A percentile compares a stretch with the other conserved stretches of the same genome.
Conservation (phyloP, 495 filamentous ascomycete genomes). For the Aspergillus cristatus region DNA sequence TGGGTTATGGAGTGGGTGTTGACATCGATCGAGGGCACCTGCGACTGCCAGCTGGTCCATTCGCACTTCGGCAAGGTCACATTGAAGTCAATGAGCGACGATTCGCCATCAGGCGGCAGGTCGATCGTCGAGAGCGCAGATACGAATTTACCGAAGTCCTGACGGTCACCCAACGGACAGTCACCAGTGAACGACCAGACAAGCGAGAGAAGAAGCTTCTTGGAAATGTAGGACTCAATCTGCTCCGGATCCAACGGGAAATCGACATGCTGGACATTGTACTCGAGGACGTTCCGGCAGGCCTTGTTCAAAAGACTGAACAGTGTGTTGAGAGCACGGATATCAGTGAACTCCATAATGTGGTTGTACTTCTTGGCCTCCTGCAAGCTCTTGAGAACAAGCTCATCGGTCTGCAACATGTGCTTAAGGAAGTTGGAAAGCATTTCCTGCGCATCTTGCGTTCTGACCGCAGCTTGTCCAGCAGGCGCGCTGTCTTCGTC, state of each 20-base stretch:
- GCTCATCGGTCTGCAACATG: slow-evolving; percentile 64
- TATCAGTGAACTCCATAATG: slow-evolving; percentile 95
- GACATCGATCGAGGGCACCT: slow-evolving; percentile 89
- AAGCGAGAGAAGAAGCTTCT: slow-evolving; percentile 82
- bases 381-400: slow-evolving; percentile 65
- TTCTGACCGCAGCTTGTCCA: slow-evolving; percentile 68
- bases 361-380: slow-evolving; percentile 73
- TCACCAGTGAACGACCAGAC: slow-evolving; percentile 95
- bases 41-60: slow-evolving; percentile 88
- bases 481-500: slow-evolving; percentile 82
- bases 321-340: slow-evolving; percentile 81
- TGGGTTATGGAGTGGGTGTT: slow-evolving; percentile 96
- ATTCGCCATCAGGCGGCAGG: slow-evolving; percentile 61
- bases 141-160: slow-evolving; percentile 76
- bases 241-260: slow-evolving; percentile 87
- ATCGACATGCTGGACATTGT: slow-evolving; percentile 87
- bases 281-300: slow-evolving; percentile 85
- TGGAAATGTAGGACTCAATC: slow-evolving; percentile 78
- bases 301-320: slow-evolving; percentile 93
- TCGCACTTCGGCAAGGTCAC: slow-evolving; percentile 75
- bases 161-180: slow-evolving; percentile 80
- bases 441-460: slow-evolving; percentile 63
- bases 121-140: slow-evolving; percentile 74
- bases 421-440: slow-evolving; percentile 69
- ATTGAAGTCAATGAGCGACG: slow-evolving; percentile 91